These are phyloP conservation scores for Colletotrichum siamense DNA, from an alignment of 2,329 filamentous ascomycete genomes.

Conservation along the genomic window DNA sequence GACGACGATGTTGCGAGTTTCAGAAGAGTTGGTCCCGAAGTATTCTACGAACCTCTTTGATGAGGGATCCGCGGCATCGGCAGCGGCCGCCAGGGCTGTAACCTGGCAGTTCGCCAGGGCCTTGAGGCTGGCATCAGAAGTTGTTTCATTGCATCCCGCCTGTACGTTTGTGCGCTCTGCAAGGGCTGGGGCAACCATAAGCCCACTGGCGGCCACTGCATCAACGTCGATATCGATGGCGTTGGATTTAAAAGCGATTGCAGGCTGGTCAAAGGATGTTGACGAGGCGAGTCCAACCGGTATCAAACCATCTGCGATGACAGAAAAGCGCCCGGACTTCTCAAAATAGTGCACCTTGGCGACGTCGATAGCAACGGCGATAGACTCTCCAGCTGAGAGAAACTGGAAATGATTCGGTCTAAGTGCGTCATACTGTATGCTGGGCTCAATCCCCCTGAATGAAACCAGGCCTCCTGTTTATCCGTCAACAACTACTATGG, in stretches of 20 bases:
- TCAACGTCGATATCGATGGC: constrained; percentile 19
- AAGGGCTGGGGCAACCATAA: not conserved
- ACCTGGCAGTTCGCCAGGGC: constrained; percentile 24
- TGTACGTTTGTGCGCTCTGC: constrained; percentile 15
- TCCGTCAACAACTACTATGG: not conserved
- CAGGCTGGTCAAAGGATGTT: constrained; percentile 11
- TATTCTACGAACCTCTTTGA: constrained; percentile 27
- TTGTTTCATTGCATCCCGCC: not conserved
- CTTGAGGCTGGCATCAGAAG: not conserved
- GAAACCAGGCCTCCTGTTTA: not conserved
- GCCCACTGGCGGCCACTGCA: not conserved
- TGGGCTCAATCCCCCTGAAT: constrained; percentile 24
- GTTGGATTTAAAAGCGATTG: constrained; percentile 23
- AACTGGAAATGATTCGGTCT: constrained; percentile 20
- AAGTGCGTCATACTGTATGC: constrained; percentile 24
- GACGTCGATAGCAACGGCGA: constrained; percentile 19
- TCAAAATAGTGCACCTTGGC: constrained; percentile 22
- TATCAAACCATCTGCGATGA: constrained; percentile 20
- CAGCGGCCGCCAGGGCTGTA: constrained; percentile 24
- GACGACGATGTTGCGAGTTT: constrained; percentile 20
- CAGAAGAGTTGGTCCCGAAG: constrained; percentile 25
- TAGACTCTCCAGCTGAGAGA: constrained; percentile 20
- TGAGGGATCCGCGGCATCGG: constrained; percentile 22
- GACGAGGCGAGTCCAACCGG: constrained; percentile 15
- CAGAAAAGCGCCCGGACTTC: constrained; percentile 23